Evolutionary conservation across 768 basidiomycete species (phyloP).

Genomic region (Saitozyma podzolica): DNA sequence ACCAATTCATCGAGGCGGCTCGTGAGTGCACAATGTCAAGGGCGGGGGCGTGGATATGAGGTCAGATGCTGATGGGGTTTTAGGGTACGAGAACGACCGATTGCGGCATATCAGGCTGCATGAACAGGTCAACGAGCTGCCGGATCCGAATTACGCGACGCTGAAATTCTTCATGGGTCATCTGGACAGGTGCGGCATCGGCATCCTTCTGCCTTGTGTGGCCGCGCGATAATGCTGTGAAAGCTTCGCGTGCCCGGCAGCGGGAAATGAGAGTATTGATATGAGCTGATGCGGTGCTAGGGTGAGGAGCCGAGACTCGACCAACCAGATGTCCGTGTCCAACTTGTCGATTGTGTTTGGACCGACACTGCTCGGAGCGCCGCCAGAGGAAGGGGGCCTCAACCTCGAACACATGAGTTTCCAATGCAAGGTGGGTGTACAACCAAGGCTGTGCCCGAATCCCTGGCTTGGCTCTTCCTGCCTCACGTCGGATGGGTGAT

Average conservation of each 20-base stretch:
- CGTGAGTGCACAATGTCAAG: constrained; percentile 60
- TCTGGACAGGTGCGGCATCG: constrained; percentile 70
- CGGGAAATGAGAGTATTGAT: no score
- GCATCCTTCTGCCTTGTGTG: neutral
- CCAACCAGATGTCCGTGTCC: constrained; percentile 88
- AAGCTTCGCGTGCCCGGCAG: no score
- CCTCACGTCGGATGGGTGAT: neutral
- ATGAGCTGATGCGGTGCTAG: constrained; percentile 53
- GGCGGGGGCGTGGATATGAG: neutral
- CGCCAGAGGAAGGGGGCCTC: constrained; percentile 53
- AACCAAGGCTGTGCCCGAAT: neutral
- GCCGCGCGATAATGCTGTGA: no score
- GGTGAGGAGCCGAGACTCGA: constrained; percentile 69
- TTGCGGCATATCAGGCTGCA: constrained; percentile 93
- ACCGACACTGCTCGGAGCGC: constrained; percentile 87
- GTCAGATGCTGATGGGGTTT: constrained; percentile 59
- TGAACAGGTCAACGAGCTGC: constrained; percentile 94
- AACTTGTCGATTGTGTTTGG: constrained; percentile 97
- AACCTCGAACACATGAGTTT: constrained; percentile 56
- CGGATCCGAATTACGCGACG: constrained; percentile 98
- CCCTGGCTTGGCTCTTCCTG: neutral
- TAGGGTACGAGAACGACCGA: constrained; percentile 76
- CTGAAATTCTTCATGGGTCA: constrained; percentile 94
- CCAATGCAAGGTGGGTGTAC: constrained; percentile 54
- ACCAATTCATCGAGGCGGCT: constrained; percentile 92